A percentile compares a stretch with the other conserved stretches of the same genome.
phyloP scores from a whole-genome alignment of 1,284 basidiomycete species.

The Papiliotrema flavescens region DNA sequence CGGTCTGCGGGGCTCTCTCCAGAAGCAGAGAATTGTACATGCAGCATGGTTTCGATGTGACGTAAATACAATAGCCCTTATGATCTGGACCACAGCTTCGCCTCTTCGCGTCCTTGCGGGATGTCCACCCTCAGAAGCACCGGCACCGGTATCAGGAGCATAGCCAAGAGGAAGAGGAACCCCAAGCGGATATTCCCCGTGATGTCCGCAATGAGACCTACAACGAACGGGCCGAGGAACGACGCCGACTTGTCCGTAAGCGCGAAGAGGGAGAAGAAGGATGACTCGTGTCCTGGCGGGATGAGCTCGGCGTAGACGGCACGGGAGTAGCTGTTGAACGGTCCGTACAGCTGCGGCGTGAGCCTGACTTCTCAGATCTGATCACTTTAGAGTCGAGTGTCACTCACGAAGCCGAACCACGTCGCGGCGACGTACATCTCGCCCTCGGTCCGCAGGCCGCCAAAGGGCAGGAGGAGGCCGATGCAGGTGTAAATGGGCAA shows the following conservation, averaged over 20 bases:
- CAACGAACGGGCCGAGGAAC: slow-evolving; percentile 80
- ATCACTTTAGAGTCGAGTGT: slow-evolving; percentile 44
- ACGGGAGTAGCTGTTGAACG: slow-evolving; percentile 46
- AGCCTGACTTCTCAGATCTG: slow-evolving; percentile 47
- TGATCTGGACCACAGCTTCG: slow-evolving; percentile 18
- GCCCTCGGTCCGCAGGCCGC: slow-evolving; percentile 66
- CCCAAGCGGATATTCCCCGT: slow-evolving; percentile 85
- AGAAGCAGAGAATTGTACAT: no score
- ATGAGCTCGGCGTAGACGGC: slow-evolving; percentile 48
- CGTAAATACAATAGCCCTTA: neutral
- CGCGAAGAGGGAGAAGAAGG: slow-evolving; percentile 65
- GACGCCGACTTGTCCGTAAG: slow-evolving; percentile 78
- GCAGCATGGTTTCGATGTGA: no score
- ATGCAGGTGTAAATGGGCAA: slow-evolving; percentile 80
- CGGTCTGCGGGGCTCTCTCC: no score
- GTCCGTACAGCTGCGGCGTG: slow-evolving; percentile 41
- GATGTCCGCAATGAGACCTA: slow-evolving; percentile 76
- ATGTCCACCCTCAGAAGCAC: slow-evolving; percentile 67
- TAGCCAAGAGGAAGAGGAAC: slow-evolving; percentile 77
- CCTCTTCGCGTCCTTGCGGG: slow-evolving; percentile 64
- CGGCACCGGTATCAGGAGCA: slow-evolving; percentile 76
- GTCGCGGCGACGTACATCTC: slow-evolving; percentile 81
- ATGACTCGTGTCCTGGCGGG: slow-evolving; percentile 47
- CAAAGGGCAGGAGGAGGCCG: slow-evolving; percentile 64
- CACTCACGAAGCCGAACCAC: slow-evolving; percentile 63